Base-by-base conservation (phyloP, 352 stramenopile species). In the Phytophthora cactorum region DNA sequence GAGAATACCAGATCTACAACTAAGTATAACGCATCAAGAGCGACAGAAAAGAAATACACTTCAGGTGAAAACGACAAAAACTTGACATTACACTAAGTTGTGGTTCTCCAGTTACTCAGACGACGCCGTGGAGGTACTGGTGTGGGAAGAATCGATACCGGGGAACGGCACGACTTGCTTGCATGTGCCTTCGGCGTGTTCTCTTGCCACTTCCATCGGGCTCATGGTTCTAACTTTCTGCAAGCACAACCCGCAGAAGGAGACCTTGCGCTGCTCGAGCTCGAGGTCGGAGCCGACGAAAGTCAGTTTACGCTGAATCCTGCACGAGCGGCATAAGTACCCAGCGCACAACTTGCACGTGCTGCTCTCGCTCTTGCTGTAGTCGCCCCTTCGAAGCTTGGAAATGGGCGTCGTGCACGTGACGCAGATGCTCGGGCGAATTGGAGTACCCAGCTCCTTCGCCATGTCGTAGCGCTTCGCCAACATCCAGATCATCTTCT, bases 291-390 rank as follows among this genome's bases (percentile, higher is more conserved):
- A 75, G 1, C 56, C 53, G 5, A 74, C 46, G 39, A 76, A 79
- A 0, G 46, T 69, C 15, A 87, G 52, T 27, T 75, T 74, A 15
- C 72, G 64, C 38, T 74, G 77, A 29, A 84, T 68, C n/a, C 66
- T 63, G 45, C 79, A 87, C 0, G 71, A 51, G 0, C 69, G 70
- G 45, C 79, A 87, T 11, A 87, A 49, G 17, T 72, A 69, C 6
- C 71, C 70, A 9, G 39, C 46, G 46, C 76, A 87, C 29, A 87
- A 43, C 27, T 74, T 72, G 66, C 75, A 87, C 1, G 64, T 62
- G 11, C 50, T 56, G 11, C 50, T 56, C 22, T 70, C n/a, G 25
- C 64, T 63, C 11, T 63, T 70, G 47, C 64, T 29, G 34, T 73
- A 73, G 31, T 73, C 68, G 3, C 68, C 68, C 0, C 55, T 43